phyloP scores from a whole-genome alignment of 768 basidiomycete species.

The Rhodotorula diobovata region DNA sequence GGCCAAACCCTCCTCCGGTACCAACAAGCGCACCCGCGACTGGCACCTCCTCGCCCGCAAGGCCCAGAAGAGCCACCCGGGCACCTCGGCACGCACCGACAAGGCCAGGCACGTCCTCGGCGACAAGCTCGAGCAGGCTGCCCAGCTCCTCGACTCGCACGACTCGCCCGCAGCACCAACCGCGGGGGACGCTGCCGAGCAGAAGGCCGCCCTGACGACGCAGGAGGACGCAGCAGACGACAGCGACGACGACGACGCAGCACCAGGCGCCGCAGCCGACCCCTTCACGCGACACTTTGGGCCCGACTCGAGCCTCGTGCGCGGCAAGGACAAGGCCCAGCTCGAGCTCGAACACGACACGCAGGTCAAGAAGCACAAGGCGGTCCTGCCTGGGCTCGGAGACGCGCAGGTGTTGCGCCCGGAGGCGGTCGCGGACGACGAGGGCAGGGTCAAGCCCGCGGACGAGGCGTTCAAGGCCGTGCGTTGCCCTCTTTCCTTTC shows the following conservation, averaged over 20 bases:
- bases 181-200: no score
- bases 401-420: neutral
- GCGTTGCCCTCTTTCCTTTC: neutral
- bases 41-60: conserved; percentile 32
- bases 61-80: neutral
- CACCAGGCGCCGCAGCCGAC: neutral
- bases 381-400: neutral
- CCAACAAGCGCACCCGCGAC: conserved; percentile 27
- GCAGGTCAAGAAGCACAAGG: conserved; percentile 1
- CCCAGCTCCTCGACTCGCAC: neutral
- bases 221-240: neutral
- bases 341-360: conserved; percentile 1
- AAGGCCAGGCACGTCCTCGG: neutral
- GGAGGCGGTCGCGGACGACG: conserved; percentile 2
- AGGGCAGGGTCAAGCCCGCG: neutral
- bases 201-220: no score
- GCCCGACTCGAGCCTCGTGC: conserved; percentile 1
- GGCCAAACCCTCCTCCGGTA: conserved; percentile 13
- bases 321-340: neutral
- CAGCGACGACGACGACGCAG: neutral
- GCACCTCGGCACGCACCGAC: neutral
- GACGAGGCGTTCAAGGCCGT: conserved; percentile 9
- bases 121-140: neutral
- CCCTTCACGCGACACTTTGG: conserved; percentile 15
- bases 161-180: no score